Percentiles rank a stretch among this genome's conserved stretches.
phyloP scores from a whole-genome alignment of 169 alveolate species.

The Babesia gibsoni region DNA sequence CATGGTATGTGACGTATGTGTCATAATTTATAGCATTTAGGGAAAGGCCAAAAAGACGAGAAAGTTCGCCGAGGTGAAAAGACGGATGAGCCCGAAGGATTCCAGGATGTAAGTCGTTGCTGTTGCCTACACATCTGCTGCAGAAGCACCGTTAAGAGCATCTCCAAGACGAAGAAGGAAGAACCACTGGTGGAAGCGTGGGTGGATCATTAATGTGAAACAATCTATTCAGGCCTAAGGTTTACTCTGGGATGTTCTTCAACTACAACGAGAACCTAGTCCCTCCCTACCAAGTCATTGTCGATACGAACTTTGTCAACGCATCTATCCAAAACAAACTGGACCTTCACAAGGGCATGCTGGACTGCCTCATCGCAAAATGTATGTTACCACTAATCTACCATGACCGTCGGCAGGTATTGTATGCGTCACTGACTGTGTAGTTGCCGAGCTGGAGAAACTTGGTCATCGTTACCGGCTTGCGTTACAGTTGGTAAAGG shows the following conservation, averaged over 20 bases:
- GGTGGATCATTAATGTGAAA: neutral
- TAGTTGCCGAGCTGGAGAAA: constrained; percentile 97
- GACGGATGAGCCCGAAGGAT: constrained; percentile 87
- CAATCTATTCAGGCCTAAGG: constrained; percentile 22
- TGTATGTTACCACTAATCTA: constrained; percentile 62
- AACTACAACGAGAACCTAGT: constrained; percentile 90
- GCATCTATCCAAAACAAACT: constrained; percentile 96
- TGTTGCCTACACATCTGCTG: neutral
- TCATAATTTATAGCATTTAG: constrained; percentile 65
- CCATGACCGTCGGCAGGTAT: constrained; percentile 53
- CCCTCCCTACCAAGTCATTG: constrained; percentile 96
- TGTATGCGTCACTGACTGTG: constrained; percentile 98
- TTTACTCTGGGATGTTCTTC: constrained; percentile 71
- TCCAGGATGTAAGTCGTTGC: constrained; percentile 44
- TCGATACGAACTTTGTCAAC: constrained; percentile 99
- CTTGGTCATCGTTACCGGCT: constrained; percentile 95
- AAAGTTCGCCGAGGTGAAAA: constrained; percentile 89
- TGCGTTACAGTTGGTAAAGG: constrained; percentile 95
- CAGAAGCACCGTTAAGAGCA: constrained; percentile 31
- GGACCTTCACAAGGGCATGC: constrained; percentile 92
- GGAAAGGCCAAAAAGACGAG: constrained; percentile 82
- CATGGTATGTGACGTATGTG: neutral
- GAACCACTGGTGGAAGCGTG: constrained; percentile 37
- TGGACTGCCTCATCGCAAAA: constrained; percentile 96
- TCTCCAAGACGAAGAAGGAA: neutral